Base-by-base conservation (phyloP, 495 filamentous ascomycete species). In the Penicillium bovifimosum region DNA sequence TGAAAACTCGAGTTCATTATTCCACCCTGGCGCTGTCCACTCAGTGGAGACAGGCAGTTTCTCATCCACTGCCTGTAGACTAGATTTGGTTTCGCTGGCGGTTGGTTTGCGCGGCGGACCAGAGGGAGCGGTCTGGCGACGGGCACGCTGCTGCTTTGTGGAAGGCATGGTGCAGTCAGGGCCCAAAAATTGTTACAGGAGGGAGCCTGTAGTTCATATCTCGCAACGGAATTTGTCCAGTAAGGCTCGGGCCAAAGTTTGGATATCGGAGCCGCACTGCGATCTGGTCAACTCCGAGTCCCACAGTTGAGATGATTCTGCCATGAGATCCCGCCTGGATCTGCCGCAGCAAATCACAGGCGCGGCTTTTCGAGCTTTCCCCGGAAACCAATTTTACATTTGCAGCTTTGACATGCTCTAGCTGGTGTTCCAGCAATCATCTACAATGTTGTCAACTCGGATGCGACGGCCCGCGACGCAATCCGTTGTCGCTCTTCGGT, bases 1-100 rank as follows among this genome's bases (percentile, higher is more conserved):
- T 8, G 70, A 73, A 60, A 88, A 87, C 16, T 84, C 78, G 7
- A 86, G 68, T 47, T 89, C 78, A 54, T 73, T 72, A 34, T 69
- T 54, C 53, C 60, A 66, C 8, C 41, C 49, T 0, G 60, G 58
- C 3, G 53, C 44, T 31, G 26, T 48, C 47, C 36, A 55, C 29
- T 63, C 41, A 5, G 41, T 38, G 1, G 38, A 5, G 2, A n/a
- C 28, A 9, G 47, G 35, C 1, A 57, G 24, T 2, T 59, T 41
- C 38, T 70, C 67, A 6, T 62, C 54, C 9, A 66, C 38, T 7
- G 58, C 45, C 17, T 63, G 62, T 27, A 63, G 60, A 28, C 47
- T 51, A 27, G 61, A 45, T 35, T 58, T 45, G 7, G 55, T 60
- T 54, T 69, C 61, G 34, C 59, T 61, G 44, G 50, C 49, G 44